phyloP scores from a whole-genome alignment of 176 grass and related monocot genomes.

The Poa annua region DNA sequence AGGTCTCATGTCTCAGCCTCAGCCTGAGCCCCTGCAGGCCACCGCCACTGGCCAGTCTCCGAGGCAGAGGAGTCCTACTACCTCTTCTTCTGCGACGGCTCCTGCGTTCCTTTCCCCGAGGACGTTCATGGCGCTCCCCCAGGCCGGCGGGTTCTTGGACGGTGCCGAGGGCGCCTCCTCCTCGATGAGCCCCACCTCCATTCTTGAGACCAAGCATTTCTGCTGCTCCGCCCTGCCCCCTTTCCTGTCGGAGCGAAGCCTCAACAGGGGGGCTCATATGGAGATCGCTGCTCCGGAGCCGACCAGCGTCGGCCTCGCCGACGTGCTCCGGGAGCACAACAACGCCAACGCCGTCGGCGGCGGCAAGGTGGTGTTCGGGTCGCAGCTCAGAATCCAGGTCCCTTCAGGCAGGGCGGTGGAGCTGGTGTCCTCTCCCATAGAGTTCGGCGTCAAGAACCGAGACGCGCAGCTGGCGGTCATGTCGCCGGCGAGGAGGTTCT shows the following conservation, averaged over 20 bases:
- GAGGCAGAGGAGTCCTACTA: slow-evolving; percentile 32
- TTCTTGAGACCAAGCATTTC: slow-evolving; percentile 75
- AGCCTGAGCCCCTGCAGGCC: slow-evolving; percentile 39
- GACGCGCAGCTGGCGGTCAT: slow-evolving; percentile 67
- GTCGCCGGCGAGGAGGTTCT: slow-evolving; percentile 65
- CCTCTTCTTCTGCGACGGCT: not conserved
- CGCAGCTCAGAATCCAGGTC: slow-evolving; percentile 84
- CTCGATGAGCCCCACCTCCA: slow-evolving; percentile 90
- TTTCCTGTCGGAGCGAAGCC: slow-evolving; percentile 58
- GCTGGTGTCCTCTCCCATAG: slow-evolving; percentile 70
- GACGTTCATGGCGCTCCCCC: slow-evolving; percentile 61
- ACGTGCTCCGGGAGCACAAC: slow-evolving; percentile 63
- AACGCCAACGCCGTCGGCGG: slow-evolving; percentile 31
- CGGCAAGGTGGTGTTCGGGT: slow-evolving; percentile 79
- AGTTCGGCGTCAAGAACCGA: slow-evolving; percentile 88
- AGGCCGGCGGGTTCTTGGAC: slow-evolving; percentile 56
- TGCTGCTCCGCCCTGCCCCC: slow-evolving; percentile 54
- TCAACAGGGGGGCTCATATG: slow-evolving; percentile 40
- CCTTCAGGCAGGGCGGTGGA: slow-evolving; percentile 46
- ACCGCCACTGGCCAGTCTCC: slow-evolving; percentile 35
- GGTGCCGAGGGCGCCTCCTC: slow-evolving; percentile 42
- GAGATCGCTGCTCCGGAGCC: slow-evolving; percentile 34
- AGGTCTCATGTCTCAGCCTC: slow-evolving; percentile 51
- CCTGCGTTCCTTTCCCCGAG: slow-evolving; percentile 59
- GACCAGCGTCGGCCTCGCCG: slow-evolving; percentile 64